phyloP scores from a whole-genome alignment of 2,329 filamentous ascomycete genomes.

The Didymella keratinophila region DNA sequence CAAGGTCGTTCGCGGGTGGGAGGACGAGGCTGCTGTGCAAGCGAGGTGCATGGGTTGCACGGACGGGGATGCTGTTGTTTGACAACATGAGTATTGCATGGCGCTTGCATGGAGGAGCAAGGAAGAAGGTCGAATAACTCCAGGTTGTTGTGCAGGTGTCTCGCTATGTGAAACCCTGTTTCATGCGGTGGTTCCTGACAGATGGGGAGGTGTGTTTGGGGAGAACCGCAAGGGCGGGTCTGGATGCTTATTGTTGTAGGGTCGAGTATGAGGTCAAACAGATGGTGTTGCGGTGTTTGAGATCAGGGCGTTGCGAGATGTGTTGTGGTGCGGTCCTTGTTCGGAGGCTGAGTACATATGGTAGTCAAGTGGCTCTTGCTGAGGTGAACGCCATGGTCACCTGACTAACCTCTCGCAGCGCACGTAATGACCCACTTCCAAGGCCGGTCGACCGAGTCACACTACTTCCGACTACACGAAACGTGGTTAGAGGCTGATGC shows the following conservation, averaged over 20 bases:
- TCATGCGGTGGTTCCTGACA: slow-evolving; percentile 6
- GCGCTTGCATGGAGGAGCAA: neutral
- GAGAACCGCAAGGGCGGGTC: neutral
- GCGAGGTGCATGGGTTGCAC: slow-evolving; percentile 18
- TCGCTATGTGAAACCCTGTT: slow-evolving; percentile 8
- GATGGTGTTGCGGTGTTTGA: neutral
- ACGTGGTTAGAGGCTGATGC: slow-evolving; percentile 12
- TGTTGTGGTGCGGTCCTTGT: too few relatives aligned
- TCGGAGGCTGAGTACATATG: too few relatives aligned
- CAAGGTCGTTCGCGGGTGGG: neutral
- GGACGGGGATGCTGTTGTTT: slow-evolving; percentile 5
- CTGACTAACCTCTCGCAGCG: neutral
- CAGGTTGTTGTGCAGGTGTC: slow-evolving; percentile 1
- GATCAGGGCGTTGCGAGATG: too few relatives aligned
- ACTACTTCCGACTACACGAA: slow-evolving; percentile 7
- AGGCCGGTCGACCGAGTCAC: neutral
- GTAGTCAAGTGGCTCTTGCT: too few relatives aligned
- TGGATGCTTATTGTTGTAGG: neutral
- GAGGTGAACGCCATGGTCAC: slow-evolving; percentile 1
- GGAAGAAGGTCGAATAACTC: neutral
- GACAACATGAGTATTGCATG: neutral
- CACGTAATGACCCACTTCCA: slow-evolving; percentile 3
- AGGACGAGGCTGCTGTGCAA: slow-evolving; percentile 13
- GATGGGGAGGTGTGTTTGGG: neutral
- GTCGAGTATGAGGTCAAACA: neutral